Percentiles rank a stretch among this genome's conserved stretches.
phyloP scores from a whole-genome alignment of 1,284 basidiomycete genomes.

The Melampsora americana region DNA sequence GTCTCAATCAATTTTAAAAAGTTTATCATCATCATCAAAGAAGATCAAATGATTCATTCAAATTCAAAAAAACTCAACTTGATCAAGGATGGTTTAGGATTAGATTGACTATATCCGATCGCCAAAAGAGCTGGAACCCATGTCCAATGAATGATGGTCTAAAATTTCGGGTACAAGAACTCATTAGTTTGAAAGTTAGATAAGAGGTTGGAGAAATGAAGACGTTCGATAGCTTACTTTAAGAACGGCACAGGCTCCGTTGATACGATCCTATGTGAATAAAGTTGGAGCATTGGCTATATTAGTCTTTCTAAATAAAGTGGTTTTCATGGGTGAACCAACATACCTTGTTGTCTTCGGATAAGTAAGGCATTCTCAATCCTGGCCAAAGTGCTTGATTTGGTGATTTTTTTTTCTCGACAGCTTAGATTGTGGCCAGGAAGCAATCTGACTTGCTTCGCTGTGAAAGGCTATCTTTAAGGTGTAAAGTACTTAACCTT shows the following conservation, averaged over 20 bases:
- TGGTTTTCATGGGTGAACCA: background rate
- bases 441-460: too few species aligned
- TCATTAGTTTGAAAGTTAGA: background rate
- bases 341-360: slow-evolving; percentile 2
- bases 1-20: background rate
- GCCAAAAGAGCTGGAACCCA: slow-evolving; percentile 8
- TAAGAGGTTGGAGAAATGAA: background rate
- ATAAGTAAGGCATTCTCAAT: background rate
- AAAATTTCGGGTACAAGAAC: background rate
- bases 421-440: too few species aligned
- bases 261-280: background rate
- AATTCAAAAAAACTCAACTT: background rate
- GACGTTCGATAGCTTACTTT: background rate
- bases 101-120: background rate
- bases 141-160: slow-evolving; percentile 21
- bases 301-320: too few species aligned
- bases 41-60: background rate
- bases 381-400: background rate
- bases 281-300: too few species aligned
- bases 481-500: too few species aligned
- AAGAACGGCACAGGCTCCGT: background rate
- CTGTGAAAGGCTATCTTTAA: too few species aligned
- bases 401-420: too few species aligned
- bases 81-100: slow-evolving; percentile 19
- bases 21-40: background rate